Base-by-base conservation (phyloP, 768 basidiomycete species). In the Neoboletus subvelutipes region DNA sequence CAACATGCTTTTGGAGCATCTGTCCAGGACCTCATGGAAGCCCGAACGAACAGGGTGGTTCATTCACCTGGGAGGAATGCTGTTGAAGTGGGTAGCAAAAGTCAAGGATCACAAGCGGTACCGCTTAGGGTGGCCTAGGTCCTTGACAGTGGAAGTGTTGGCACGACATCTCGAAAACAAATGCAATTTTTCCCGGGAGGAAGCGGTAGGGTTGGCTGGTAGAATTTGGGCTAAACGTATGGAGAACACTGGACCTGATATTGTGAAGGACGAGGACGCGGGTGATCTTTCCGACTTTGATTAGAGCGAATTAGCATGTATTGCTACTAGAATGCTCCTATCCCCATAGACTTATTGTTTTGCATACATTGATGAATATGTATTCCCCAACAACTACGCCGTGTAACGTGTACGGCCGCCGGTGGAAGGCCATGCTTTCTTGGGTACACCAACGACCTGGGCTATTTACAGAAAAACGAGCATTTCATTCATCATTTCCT, bases 11-110 rank as follows among this genome's bases (percentile, higher is more conserved):
- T 54, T 62, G 31, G 28, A 45, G 11, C 61, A 70, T 34, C 50
- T 63, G 45, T 58, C 64, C 29, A 8, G 24, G 43, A 4, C 22
- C 2, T 68, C 68, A 9, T 71, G 69, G 67, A 51, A 60, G 20
- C 56, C 57, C 1, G 68, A 64, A 33, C 57, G 28, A 6, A 50
- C 31, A 9, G n/a, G 50, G 11, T 69, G 68, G 68, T 68, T 69
- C 12, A 18, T 60, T 29, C 53, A 65, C 29, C 42, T 66, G 17
- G 66, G 69, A 1, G 52, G 64, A 7, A 58, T 50, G 53, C 13
- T 69, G 48, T 37, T 65, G 59, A 51, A n/a, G 33, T 68, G 59
- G 67, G 53, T 65, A 5, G 51, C 28, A 6, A 51, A 52, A 43
- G 11, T 58, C 33, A 65, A n/a, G 33, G 52, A 45, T 31, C 52